phyloP scores from a whole-genome alignment of 768 basidiomycete genomes.

The Suillus fuscotomentosus region DNA sequence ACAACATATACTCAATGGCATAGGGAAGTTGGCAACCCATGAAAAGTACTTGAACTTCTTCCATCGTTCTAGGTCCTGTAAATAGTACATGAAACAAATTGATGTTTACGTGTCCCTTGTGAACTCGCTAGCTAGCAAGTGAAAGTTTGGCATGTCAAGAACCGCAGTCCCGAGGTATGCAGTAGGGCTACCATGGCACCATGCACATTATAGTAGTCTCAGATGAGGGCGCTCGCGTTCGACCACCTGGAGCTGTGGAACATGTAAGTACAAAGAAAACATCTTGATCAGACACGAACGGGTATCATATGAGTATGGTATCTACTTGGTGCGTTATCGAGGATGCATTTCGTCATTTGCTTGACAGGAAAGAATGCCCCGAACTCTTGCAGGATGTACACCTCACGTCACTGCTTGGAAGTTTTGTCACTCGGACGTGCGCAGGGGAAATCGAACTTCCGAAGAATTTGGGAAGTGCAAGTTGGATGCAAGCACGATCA shows the following conservation, averaged over 20 bases:
- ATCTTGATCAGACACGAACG: constrained; percentile 31
- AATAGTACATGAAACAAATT: too few species aligned
- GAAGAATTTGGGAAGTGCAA: not conserved
- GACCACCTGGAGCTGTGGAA: constrained; percentile 43
- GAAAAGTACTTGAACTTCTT: too few species aligned
- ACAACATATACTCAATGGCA: not conserved
- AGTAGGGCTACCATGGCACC: constrained; percentile 10
- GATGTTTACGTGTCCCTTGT: not conserved
- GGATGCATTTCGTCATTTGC: constrained; percentile 44
- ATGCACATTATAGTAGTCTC: too few species aligned
- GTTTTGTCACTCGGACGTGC: constrained; percentile 8
- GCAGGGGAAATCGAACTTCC: constrained; percentile 17
- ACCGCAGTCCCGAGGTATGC: constrained; percentile 32
- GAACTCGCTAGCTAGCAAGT: constrained; percentile 25
- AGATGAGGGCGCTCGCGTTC: constrained; percentile 13
- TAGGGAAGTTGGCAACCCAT: too few species aligned
- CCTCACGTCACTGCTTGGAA: constrained; percentile 13
- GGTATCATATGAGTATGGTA: constrained; percentile 49
- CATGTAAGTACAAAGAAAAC: not conserved
- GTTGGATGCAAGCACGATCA: not conserved
- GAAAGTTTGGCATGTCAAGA: constrained; percentile 36
- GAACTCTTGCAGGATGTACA: not conserved
- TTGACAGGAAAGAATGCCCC: constrained; percentile 24
- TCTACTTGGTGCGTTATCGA: constrained; percentile 45
- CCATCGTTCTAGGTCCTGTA: too few species aligned